Conservation (phyloP, 164 flowering plant species). For the Nymphaea thermarum region DNA sequence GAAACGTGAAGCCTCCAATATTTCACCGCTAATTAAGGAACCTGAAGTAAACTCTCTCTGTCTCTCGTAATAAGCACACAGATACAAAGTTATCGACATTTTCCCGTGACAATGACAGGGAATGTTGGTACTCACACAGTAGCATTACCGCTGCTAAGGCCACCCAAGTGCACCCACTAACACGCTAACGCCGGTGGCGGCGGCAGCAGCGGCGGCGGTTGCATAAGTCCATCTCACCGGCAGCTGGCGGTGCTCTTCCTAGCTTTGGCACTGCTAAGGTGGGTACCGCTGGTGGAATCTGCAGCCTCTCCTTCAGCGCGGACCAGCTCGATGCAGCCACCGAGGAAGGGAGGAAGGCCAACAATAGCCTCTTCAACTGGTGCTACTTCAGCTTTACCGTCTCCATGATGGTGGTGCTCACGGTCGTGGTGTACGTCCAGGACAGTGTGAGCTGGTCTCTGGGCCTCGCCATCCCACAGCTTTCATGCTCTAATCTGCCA, state of each 20-base stretch:
- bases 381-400: constrained; percentile 60
- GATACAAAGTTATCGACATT: no score
- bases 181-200: not conserved
- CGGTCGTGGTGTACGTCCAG: constrained; percentile 69
- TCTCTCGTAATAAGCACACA: no score
- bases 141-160: constrained; percentile 34
- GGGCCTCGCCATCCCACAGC: constrained; percentile 54
- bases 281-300: constrained; percentile 54
- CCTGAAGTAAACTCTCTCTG: no score
- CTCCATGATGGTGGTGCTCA: constrained; percentile 41
- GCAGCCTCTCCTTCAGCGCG: constrained; percentile 71
- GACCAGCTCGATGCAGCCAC: constrained; percentile 74
- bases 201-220: constrained; percentile 4
- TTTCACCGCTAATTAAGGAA: no score
- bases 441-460: constrained; percentile 51
- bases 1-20: no score
- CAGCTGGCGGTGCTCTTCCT: constrained; percentile 36
- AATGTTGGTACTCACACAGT: constrained; percentile 46
- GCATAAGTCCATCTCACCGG: constrained; percentile 21
- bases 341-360: constrained; percentile 49
- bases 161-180: constrained; percentile 27
- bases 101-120: constrained; percentile 32
- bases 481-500: constrained; percentile 40
- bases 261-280: constrained; percentile 30
- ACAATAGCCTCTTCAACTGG: constrained; percentile 86